These are phyloP conservation scores for Pulveroboletus frians DNA, from an alignment of 768 basidiomycete species.

Conservation along the genomic window DNA sequence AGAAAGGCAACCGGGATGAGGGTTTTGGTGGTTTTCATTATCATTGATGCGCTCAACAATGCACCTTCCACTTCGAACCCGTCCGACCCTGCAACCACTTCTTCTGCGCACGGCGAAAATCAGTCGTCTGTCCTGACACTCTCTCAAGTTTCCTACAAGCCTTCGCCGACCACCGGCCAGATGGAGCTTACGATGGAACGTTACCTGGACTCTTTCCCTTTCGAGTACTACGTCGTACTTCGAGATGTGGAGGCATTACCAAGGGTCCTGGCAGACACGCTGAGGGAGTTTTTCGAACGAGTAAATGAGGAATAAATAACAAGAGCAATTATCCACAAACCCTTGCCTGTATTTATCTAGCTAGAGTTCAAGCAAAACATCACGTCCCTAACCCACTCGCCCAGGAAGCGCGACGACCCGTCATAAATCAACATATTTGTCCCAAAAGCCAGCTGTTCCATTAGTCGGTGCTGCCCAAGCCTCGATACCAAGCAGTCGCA, in stretches of 20 bases:
- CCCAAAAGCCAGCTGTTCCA: constrained; percentile 82
- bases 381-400: background rate
- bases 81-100: constrained; percentile 10
- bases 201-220: constrained; percentile 95
- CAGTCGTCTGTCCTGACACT: constrained; percentile 86
- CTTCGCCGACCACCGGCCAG: constrained; percentile 41
- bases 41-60: constrained; percentile 82
- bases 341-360: background rate
- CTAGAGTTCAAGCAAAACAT: background rate
- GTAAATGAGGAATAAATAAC: constrained; percentile 54
- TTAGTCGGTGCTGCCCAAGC: constrained; percentile 57
- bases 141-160: constrained; percentile 85
- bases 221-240: constrained; percentile 95
- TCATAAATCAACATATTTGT: constrained; percentile 50
- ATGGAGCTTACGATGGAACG: constrained; percentile 86
- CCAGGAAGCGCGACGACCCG: background rate
- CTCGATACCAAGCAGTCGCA: constrained; percentile 66
- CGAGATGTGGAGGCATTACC: constrained; percentile 88
- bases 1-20: constrained; percentile 84
- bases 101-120: constrained; percentile 18
- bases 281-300: constrained; percentile 90
- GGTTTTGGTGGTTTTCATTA: constrained; percentile 94
- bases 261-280: constrained; percentile 78
- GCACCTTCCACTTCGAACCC: constrained; percentile 22
- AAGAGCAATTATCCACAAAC: background rate